Conservation (phyloP, 805 yeast genomes). For the Starmerella apicola region DNA sequence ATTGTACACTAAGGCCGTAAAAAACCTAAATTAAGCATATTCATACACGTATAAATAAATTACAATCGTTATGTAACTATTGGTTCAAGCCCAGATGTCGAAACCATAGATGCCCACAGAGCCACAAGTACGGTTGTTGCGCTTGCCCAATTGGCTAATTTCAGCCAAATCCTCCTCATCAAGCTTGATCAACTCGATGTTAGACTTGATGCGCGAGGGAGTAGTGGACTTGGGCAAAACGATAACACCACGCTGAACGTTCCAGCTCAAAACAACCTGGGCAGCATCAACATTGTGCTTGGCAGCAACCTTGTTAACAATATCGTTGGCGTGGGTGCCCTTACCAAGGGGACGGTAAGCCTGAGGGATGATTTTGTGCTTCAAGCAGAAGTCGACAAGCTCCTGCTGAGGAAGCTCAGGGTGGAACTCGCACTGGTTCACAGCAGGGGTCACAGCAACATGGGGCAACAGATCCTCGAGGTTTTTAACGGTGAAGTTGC, state of each 20-base stretch:
- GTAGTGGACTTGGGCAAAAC: conserved; percentile 63
- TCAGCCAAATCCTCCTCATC: conserved; percentile 33
- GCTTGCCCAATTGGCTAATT: conserved; percentile 23
- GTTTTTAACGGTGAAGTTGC: conserved; percentile 47
- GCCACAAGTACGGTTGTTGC: conserved; percentile 9
- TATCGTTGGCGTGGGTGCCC: conserved; percentile 35
- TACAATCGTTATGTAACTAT: too few species aligned
- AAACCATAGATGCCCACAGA: conserved; percentile 10
- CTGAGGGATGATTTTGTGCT: conserved; percentile 43
- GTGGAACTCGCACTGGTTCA: conserved; percentile 63
- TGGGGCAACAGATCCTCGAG: conserved; percentile 36
- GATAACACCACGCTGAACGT: conserved; percentile 47
- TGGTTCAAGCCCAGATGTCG: too few species aligned
- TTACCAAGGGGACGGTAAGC: conserved; percentile 74
- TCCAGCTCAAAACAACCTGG: conserved; percentile 52
- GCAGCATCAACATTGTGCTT: conserved; percentile 43
- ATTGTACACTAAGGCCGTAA: too few species aligned
- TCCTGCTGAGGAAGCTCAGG: conserved; percentile 57
- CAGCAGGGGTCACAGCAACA: conserved; percentile 48
- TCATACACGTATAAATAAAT: too few species aligned
- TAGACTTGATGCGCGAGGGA: conserved; percentile 42
- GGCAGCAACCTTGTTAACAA: conserved; percentile 41
- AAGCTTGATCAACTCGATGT: conserved; percentile 32
- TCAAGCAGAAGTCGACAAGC: conserved; percentile 40
- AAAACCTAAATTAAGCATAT: too few species aligned